Evolutionary conservation across 148 eudicot species (phyloP).

Genomic region (Pharnaceum exiguum): DNA sequence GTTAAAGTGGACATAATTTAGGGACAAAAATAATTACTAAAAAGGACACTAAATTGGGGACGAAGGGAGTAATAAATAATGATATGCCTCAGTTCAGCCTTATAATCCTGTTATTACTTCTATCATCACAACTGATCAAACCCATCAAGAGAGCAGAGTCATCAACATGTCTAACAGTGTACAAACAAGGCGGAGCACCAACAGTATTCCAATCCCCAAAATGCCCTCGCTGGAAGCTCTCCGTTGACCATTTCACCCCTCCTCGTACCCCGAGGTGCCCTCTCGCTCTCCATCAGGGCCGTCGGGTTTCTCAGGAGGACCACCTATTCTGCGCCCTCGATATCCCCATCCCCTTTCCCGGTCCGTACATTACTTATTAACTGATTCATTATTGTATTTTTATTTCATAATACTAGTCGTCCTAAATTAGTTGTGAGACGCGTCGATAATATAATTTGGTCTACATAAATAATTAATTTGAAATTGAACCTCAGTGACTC

Average conservation of each 20-base stretch:
- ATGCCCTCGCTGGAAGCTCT: constrained; percentile 87
- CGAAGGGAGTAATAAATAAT: too few species aligned
- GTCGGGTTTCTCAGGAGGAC: constrained; percentile 75
- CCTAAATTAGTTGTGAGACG: not conserved
- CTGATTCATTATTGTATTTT: not conserved
- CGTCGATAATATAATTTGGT: too few species aligned
- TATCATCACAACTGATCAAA: too few species aligned
- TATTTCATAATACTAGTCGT: not conserved
- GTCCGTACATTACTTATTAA: constrained; percentile 26
- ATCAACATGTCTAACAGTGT: constrained; percentile 66
- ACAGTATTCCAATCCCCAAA: constrained; percentile 91
- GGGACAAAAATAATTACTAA: too few species aligned
- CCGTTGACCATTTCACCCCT: constrained; percentile 26
- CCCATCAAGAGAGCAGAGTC: constrained; percentile 39
- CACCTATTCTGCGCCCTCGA: constrained; percentile 73
- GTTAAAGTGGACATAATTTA: too few species aligned
- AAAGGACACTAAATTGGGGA: too few species aligned
- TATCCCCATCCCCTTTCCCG: constrained; percentile 81
- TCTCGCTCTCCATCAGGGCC: constrained; percentile 61
- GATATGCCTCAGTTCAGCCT: too few species aligned
- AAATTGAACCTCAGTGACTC: too few species aligned
- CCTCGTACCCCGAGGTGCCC: constrained; percentile 45
- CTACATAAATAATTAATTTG: too few species aligned
- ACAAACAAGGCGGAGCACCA: constrained; percentile 92
- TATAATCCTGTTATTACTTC: too few species aligned